These are phyloP conservation scores for Myxozyma neotropica DNA, from an alignment of 805 yeast genomes.

Conservation along the genomic window DNA sequence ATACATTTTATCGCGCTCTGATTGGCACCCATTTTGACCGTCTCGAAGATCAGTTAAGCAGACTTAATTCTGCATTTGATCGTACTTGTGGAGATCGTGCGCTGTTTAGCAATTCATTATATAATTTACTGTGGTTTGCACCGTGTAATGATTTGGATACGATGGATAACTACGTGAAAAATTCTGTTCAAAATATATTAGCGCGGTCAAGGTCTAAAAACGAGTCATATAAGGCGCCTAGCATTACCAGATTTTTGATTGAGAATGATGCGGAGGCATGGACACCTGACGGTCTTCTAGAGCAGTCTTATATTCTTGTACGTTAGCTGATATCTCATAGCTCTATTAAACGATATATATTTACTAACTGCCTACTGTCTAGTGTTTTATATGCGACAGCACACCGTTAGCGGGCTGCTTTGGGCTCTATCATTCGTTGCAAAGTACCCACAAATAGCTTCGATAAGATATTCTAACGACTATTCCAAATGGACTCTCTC, in stretches of 20 bases:
- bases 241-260: not conserved
- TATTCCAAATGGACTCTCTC: not conserved
- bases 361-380: not conserved
- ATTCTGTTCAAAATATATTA: not conserved
- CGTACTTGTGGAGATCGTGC: not conserved
- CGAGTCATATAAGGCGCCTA: not conserved
- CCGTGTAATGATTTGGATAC: not conserved
- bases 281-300: not conserved
- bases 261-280: constrained; percentile 3
- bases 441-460: not conserved
- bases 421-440: not conserved
- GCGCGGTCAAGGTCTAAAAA: too few relatives aligned
- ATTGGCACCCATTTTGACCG: not conserved
- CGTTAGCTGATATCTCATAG: not conserved
- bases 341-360: not conserved
- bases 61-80: not conserved
- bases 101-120: not conserved
- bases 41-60: not conserved
- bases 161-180: not conserved
- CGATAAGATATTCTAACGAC: not conserved
- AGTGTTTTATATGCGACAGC: not conserved
- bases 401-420: not conserved
- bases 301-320: not conserved
- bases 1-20: not conserved
- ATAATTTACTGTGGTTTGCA: too few relatives aligned